phyloP scores from a whole-genome alignment of 805 yeast species.

The Candida maris region DNA sequence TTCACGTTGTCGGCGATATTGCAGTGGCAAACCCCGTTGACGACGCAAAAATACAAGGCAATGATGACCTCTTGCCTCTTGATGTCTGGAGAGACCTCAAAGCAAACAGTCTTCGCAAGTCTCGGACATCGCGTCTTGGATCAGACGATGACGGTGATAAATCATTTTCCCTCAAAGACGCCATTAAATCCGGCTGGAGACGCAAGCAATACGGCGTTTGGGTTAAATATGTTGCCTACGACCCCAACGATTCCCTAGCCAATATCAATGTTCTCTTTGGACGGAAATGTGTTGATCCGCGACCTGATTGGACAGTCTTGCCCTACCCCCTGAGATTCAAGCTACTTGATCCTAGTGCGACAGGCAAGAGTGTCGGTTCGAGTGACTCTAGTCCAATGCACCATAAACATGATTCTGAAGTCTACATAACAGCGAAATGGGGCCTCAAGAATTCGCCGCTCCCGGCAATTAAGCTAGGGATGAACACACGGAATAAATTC shows the following conservation, averaged over 20 bases:
- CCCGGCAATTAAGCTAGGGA: conserved; percentile 8
- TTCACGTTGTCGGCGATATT: conserved; percentile 6
- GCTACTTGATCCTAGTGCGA: conserved; percentile 7
- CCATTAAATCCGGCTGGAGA: conserved; percentile 41
- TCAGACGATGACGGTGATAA: not conserved
- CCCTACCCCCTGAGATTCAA: conserved; percentile 6
- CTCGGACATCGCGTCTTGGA: too few relatives aligned
- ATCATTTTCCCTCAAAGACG: conserved; percentile 2
- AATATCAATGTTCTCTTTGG: conserved; percentile 74
- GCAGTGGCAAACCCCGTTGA: conserved; percentile 14
- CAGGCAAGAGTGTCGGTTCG: conserved; percentile 9
- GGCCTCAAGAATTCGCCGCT: conserved; percentile 2
- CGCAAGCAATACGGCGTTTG: conserved; percentile 50
- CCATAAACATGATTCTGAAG: conserved; percentile 18
- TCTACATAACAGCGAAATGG: conserved; percentile 35
- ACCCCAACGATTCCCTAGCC: conserved; percentile 38
- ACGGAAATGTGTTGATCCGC: conserved; percentile 67
- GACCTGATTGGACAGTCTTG: conserved; percentile 56
- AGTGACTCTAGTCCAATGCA: too few relatives aligned
- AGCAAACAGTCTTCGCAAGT: conserved; percentile 1
- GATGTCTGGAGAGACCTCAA: conserved; percentile 7
- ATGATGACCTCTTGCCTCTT: conserved; percentile 7
- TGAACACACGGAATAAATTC: conserved; percentile 43
- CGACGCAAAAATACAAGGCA: conserved; percentile 7
- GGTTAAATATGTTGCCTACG: conserved; percentile 48